Conservation (phyloP, 805 yeast genomes). For the Candida endomychidarum region DNA sequence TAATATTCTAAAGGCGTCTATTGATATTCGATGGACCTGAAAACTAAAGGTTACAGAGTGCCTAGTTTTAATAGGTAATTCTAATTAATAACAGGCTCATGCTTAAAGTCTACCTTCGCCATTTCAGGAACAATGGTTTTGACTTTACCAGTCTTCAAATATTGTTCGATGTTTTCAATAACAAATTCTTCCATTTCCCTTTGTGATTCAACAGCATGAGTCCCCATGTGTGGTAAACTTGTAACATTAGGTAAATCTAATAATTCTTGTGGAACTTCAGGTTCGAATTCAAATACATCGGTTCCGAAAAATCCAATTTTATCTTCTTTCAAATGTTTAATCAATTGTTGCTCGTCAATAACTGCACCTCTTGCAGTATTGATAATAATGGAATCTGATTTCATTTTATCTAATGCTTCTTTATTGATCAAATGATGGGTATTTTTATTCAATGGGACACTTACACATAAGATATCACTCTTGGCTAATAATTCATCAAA, state of each 20-base stretch:
- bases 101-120: constrained; percentile 27
- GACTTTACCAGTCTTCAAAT: constrained; percentile 65
- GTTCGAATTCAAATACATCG: constrained; percentile 78
- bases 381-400: constrained; percentile 72
- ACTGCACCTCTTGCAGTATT: constrained; percentile 92
- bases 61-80: too few species aligned
- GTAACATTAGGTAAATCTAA: constrained; percentile 65
- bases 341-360: constrained; percentile 62
- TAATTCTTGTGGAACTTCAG: constrained; percentile 64
- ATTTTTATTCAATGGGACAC: constrained; percentile 70
- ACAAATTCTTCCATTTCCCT: constrained; percentile 78
- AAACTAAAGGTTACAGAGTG: too few species aligned
- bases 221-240: constrained; percentile 87
- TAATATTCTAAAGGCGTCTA: too few species aligned
- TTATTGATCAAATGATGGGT: constrained; percentile 71
- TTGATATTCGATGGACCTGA: too few species aligned
- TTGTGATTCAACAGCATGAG: constrained; percentile 73
- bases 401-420: constrained; percentile 64
- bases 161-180: constrained; percentile 63
- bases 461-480: constrained; percentile 71
- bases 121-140: constrained; percentile 81
- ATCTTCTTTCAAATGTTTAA: constrained; percentile 57
- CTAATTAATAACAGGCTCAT: constrained; percentile 7
- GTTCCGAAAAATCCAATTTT: constrained; percentile 67
- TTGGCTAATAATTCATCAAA: constrained; percentile 64